Evolutionary conservation across 805 yeast genomes (phyloP).

Genomic region (Myxozyma neotropica): DNA sequence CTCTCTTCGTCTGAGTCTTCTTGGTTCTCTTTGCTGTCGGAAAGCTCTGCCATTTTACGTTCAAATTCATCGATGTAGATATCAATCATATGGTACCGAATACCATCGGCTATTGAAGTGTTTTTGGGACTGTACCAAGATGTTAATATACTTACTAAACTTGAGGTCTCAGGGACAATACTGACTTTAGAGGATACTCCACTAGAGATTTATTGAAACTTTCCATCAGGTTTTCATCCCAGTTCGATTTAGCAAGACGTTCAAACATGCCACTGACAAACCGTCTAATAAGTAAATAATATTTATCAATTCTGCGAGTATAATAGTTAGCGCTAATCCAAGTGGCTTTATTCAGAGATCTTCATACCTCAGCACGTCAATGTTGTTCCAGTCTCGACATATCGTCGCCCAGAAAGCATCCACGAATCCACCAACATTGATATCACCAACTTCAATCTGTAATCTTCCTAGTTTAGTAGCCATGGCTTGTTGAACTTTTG

Average conservation of each 20-base stretch:
- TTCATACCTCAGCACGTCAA: constrained; percentile 41
- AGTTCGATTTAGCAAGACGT: constrained; percentile 55
- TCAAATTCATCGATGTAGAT: constrained; percentile 84
- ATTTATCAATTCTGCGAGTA: constrained; percentile 75
- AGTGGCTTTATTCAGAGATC: not conserved
- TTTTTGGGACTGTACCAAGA: constrained; percentile 13
- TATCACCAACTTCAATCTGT: constrained; percentile 42
- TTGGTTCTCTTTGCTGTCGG: constrained; percentile 28
- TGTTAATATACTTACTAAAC: not conserved
- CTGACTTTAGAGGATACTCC: constrained; percentile 40
- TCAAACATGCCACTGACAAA: constrained; percentile 66
- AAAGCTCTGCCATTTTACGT: constrained; percentile 55
- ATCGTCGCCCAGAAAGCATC: constrained; percentile 82
- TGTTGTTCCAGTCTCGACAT: constrained; percentile 75
- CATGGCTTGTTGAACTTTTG: constrained; percentile 84
- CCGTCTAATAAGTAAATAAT: constrained; percentile 75
- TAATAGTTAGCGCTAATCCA: not conserved
- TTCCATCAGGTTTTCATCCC: constrained; percentile 55
- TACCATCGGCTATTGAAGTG: constrained; percentile 62
- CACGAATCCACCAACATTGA: constrained; percentile 55
- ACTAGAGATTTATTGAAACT: constrained; percentile 50
- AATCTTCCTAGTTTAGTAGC: constrained; percentile 71
- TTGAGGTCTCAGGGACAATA: too few species aligned
- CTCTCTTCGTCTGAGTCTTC: constrained; percentile 38
- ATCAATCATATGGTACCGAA: constrained; percentile 84